phyloP scores from a whole-genome alignment of 768 basidiomycete genomes.

The Kwoniella botswanensis region DNA sequence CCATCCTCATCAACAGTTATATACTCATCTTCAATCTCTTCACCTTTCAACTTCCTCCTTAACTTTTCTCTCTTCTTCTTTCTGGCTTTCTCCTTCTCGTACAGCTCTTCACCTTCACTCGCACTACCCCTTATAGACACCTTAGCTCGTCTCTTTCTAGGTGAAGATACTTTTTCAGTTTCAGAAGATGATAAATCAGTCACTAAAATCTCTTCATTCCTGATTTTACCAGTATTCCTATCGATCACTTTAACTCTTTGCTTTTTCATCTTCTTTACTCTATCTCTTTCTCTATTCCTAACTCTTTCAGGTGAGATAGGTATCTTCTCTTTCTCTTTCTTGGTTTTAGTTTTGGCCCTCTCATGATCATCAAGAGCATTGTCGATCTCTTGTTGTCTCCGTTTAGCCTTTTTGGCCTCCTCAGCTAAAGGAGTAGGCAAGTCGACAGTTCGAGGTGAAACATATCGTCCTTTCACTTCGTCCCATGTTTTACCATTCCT shows the following conservation, averaged over 20 bases:
- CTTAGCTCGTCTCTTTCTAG: slow-evolving; percentile 13
- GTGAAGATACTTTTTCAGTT: neutral
- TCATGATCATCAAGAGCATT: slow-evolving; percentile 5
- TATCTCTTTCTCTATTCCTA: slow-evolving; percentile 3
- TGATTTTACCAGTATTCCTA: slow-evolving; percentile 9
- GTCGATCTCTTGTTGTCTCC: neutral
- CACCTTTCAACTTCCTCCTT: neutral
- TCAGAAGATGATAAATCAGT: slow-evolving; percentile 4
- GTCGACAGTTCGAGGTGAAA: slow-evolving; percentile 1
- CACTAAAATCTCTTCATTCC: slow-evolving; percentile 10
- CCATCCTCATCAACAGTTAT: slow-evolving; percentile 8
- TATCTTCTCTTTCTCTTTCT: slow-evolving; percentile 9
- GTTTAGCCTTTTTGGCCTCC: neutral
- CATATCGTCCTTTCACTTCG: slow-evolving; percentile 6
- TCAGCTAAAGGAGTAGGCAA: slow-evolving; percentile 12
- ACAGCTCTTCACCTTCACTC: slow-evolving; percentile 6
- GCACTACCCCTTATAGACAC: neutral
- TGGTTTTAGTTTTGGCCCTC: neutral
- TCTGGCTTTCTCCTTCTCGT: neutral
- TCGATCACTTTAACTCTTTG: slow-evolving; percentile 12
- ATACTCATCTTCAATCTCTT: slow-evolving; percentile 12
- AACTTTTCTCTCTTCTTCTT: slow-evolving; percentile 15
- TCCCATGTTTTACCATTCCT: slow-evolving; percentile 13
- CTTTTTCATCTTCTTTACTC: slow-evolving; percentile 17
- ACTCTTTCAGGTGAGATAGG: slow-evolving; percentile 10